These are phyloP conservation scores for Aspergillus affinis DNA, from an alignment of 495 filamentous ascomycete genomes.

Conservation along the genomic window DNA sequence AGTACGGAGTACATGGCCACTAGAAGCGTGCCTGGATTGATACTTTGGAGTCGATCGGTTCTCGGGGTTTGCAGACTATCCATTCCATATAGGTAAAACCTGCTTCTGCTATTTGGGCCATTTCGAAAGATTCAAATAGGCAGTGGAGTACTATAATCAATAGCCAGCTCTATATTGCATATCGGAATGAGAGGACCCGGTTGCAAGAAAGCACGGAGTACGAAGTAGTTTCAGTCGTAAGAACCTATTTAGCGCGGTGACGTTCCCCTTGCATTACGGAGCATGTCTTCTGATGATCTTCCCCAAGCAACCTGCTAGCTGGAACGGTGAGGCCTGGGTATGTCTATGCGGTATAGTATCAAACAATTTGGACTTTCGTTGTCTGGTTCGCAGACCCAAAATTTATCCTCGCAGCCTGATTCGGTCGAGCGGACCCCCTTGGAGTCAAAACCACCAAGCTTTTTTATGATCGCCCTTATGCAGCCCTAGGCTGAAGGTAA, in stretches of 20 bases:
- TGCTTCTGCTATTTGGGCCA: too few relatives aligned
- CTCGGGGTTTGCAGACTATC: neutral
- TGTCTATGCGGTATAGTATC: neutral
- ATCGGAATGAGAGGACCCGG: neutral
- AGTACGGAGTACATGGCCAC: neutral
- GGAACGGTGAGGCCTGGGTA: too few relatives aligned
- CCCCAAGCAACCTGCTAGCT: neutral
- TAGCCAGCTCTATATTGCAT: neutral
- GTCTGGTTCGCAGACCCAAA: neutral
- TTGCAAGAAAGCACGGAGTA: neutral
- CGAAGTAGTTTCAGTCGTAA: neutral
- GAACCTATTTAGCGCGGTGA: neutral
- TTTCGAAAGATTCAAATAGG: too few relatives aligned
- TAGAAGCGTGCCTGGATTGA: neutral
- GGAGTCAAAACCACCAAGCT: neutral
- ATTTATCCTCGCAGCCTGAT: neutral
- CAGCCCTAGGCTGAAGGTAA: neutral
- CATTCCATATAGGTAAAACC: too few relatives aligned
- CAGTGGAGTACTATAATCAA: neutral
- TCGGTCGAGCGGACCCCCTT: neutral
- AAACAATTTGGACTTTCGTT: neutral
- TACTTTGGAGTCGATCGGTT: neutral
- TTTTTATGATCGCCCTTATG: neutral
- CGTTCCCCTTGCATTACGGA: neutral
- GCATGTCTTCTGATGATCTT: neutral